A percentile compares a stretch with the other conserved stretches of the same genome.
Evolutionary conservation across 345 rosid species (phyloP).

Genomic region (Rhodamnia rubescens): DNA sequence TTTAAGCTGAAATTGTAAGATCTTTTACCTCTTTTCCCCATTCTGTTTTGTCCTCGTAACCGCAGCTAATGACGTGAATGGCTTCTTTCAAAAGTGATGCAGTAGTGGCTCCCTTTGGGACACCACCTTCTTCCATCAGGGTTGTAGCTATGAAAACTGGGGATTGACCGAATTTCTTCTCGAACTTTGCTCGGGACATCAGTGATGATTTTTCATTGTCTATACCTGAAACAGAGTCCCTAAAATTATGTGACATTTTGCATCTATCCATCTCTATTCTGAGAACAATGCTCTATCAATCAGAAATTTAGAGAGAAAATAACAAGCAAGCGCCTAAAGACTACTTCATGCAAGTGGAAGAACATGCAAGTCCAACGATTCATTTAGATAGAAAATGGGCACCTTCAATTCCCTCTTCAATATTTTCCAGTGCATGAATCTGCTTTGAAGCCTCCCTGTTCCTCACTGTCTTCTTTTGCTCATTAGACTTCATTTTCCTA

Average conservation of each 20-base stretch:
- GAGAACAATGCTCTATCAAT: neutral
- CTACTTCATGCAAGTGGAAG: neutral
- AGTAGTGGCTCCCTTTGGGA: conserved; percentile 33
- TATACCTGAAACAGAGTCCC: conserved; percentile 16
- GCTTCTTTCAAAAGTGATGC: conserved; percentile 63
- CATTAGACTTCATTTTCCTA: conserved; percentile 22
- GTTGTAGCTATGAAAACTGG: conserved; percentile 40
- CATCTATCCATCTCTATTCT: no score
- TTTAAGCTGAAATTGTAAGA: neutral
- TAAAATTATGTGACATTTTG: neutral
- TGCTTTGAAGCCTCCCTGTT: conserved; percentile 55
- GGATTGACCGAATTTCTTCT: conserved; percentile 54
- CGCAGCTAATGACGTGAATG: conserved; percentile 58
- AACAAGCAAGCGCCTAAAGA: neutral
- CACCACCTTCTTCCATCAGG: conserved; percentile 42
- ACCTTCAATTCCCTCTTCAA: conserved; percentile 64
- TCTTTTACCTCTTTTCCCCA: conserved; percentile 55
- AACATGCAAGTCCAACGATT: neutral
- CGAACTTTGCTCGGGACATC: conserved; percentile 36
- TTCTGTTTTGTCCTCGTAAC: conserved; percentile 64
- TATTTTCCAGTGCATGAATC: conserved; percentile 57
- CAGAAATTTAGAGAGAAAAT: neutral
- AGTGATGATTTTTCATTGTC: conserved; percentile 31
- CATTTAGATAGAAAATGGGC: neutral
- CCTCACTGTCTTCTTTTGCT: conserved; percentile 38